A percentile compares a stretch with the other conserved stretches of the same genome.
Evolutionary conservation across 2,329 filamentous ascomycete genomes (phyloP).

Genomic region (Trichoderma sp.): DNA sequence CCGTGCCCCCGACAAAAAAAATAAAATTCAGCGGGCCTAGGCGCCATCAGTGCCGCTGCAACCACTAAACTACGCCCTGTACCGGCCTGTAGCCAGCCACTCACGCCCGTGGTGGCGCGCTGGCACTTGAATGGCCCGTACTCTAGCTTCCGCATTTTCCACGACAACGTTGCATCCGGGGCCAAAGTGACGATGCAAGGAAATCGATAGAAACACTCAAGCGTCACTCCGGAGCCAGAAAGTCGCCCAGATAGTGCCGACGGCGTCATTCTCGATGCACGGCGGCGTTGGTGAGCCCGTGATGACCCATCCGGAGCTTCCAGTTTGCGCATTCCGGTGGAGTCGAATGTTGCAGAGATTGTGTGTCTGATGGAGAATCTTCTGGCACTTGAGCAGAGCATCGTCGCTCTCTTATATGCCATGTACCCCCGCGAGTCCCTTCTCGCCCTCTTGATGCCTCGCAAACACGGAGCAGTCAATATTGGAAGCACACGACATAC

Average conservation of each 20-base stretch:
- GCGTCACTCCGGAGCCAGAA: neutral
- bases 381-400: neutral
- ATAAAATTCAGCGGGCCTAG: neutral
- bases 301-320: constrained; percentile 16
- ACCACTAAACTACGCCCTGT: neutral
- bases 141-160: neutral
- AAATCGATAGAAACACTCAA: neutral
- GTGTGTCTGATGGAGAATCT: neutral
- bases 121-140: constrained; percentile 19
- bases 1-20: neutral
- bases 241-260: neutral
- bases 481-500: neutral
- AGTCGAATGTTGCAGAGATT: neutral
- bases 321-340: constrained; percentile 4
- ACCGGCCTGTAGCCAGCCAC: neutral
- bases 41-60: neutral
- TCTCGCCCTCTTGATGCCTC: neutral
- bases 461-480: neutral
- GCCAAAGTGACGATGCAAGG: neutral
- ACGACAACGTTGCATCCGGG: constrained; percentile 21
- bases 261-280: neutral
- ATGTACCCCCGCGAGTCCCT: neutral
- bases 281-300: neutral
- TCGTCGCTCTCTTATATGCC: constrained; percentile 3
- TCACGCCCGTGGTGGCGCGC: constrained; percentile 6